These are phyloP conservation scores for Didymella exigua DNA, from an alignment of 2,329 filamentous ascomycete genomes.

Conservation along the genomic window DNA sequence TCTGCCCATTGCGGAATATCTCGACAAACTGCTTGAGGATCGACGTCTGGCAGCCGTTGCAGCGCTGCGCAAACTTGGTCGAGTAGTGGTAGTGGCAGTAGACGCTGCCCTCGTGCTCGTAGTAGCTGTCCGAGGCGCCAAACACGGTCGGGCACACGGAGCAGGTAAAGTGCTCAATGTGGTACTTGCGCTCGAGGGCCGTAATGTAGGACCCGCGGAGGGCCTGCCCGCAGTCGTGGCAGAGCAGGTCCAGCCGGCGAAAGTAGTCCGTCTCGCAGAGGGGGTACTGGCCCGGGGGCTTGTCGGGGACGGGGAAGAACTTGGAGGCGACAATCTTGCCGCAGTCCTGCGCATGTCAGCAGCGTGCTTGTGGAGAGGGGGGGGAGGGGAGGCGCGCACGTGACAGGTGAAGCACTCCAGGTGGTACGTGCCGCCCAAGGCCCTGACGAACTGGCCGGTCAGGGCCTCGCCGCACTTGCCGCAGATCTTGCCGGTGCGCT, in stretches of 20 bases:
- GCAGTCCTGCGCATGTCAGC: conserved; percentile 73
- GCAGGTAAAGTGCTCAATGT: conserved; percentile 98
- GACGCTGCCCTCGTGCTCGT: conserved; percentile 94
- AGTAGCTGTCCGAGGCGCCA: conserved; percentile 97
- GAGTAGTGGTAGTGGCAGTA: conserved; percentile 99
- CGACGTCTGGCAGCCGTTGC: conserved; percentile 94
- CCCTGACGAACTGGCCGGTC: conserved; percentile 94
- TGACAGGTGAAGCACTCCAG: conserved; percentile 97
- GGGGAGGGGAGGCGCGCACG: conserved; percentile 58
- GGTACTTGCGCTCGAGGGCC: conserved; percentile 92
- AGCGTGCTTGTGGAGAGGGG: neutral
- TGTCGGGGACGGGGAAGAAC: conserved; percentile 96
- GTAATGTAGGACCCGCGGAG: conserved; percentile 97
- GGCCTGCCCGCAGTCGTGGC: conserved; percentile 88
- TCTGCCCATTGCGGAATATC: conserved; percentile 96
- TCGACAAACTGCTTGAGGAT: conserved; percentile 99
- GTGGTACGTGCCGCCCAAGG: conserved; percentile 91
- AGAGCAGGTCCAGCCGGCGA: conserved; percentile 85
- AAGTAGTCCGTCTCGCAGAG: conserved; percentile 98
- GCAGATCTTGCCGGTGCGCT: conserved; percentile 54
- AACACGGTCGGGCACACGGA: conserved; percentile 98
- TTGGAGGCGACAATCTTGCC: conserved; percentile 97
- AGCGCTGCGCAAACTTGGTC: conserved; percentile 93
- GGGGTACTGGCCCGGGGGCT: conserved; percentile 87
- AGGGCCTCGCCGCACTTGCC: conserved; percentile 88